Evolutionary conservation across 2,329 filamentous ascomycete species (phyloP).

Genomic region (Pyrenochaeta sp.): DNA sequence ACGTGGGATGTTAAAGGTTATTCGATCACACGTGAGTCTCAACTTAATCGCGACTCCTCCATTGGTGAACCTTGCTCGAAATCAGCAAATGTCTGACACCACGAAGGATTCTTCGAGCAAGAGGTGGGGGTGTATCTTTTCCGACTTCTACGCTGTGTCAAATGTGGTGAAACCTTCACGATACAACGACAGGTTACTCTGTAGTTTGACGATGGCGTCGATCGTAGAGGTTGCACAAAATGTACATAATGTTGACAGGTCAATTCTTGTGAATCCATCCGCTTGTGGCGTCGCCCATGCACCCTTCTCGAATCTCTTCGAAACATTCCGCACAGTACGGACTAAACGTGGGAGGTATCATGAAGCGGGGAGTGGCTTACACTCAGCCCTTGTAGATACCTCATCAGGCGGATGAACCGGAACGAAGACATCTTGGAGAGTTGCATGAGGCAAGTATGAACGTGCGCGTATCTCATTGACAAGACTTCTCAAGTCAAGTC

Average conservation of each 20-base stretch:
- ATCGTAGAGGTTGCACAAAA: constrained; percentile 1
- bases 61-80: too few species aligned
- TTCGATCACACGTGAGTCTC: too few species aligned
- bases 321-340: background rate
- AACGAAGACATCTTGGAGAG: constrained; percentile 16
- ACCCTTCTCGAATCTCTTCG: background rate
- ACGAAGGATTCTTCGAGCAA: background rate
- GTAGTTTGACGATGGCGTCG: too few species aligned
- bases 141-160: background rate
- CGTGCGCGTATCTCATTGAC: constrained; percentile 16
- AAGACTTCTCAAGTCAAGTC: constrained; percentile 16
- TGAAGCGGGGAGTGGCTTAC: background rate
- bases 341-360: background rate
- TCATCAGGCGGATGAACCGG: constrained; percentile 15
- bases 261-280: constrained; percentile 4
- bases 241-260: constrained; percentile 8
- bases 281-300: constrained; percentile 7
- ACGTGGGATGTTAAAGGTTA: constrained; percentile 8
- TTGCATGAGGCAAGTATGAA: constrained; percentile 3
- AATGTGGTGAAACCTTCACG: background rate
- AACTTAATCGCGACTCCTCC: too few species aligned
- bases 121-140: background rate
- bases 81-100: constrained; percentile 5
- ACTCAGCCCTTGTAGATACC: constrained; percentile 5
- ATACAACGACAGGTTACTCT: too few species aligned